Base-by-base conservation (phyloP, 169 alveolate genomes). In the Plasmodium billcollinsi region DNA sequence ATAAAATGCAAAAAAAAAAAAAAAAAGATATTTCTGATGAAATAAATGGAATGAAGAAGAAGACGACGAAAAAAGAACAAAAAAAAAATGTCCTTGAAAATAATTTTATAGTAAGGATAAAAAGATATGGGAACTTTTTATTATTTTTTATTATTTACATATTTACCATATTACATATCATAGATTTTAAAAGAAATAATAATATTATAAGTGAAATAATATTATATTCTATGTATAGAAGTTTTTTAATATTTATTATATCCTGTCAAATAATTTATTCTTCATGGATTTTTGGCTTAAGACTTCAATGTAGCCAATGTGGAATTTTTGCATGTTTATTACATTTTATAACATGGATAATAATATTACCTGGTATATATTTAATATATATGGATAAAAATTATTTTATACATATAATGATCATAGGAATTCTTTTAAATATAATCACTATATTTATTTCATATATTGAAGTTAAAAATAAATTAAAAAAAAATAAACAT, bases 261-360 rank as follows among this genome's bases (percentile, higher is more conserved):
- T 45, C 83, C 4, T 54, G 29, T 15, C 90, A 66, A 39, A 62
- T 80, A 45, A 80, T 80, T 8, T 80, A 80, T 69, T 39, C 90
- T 15, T 80, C 90, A 2, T 80, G 90, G 90, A 9, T 80, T 4
- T 80, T 80, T 80, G 90, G 90, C 0, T 33, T 80, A 43, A 80
- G 59, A 56, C 12, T 67, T 15, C 90, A 80, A 58, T 67, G 67
- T 71, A 21, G 70, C 1, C 90, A 80, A 45, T 80, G 90, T 26
- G 90, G 90, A 5, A 62, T 80, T 15, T 24, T 80, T 11, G 29
- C 90, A 1, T 67, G 85, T 11, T 26, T 52, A 29, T 20, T 80
- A 18, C 52, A 80, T 43, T 80, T 66, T 80, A 39, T 67, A 8
- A 39, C 90, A 47, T 80, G 90, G 90, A 58, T 80, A 2, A 20